Evolutionary conservation across 208 protist species (phyloP).

Genomic region (Acanthamoeba castellanii): DNA sequence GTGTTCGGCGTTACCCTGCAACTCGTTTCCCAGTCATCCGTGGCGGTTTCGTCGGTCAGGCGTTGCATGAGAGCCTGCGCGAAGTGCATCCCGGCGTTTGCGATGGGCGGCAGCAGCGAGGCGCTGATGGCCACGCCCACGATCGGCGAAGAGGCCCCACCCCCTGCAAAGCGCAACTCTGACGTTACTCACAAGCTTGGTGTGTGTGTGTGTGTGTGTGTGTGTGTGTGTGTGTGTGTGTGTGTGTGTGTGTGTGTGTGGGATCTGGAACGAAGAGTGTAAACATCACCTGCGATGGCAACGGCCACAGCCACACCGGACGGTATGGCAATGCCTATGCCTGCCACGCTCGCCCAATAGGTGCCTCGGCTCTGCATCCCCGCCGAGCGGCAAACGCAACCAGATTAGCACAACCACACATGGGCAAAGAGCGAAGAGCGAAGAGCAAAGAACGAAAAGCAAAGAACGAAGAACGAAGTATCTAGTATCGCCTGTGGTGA

Average conservation of each 20-base stretch:
- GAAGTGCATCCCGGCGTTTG: slow-evolving; percentile 58
- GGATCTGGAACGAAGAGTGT: not conserved
- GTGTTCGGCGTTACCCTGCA: not conserved
- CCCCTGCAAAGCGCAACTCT: not conserved
- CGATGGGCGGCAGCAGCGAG: slow-evolving; percentile 67
- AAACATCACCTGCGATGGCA: slow-evolving; percentile 3
- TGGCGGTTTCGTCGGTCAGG: not conserved
- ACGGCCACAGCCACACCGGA: slow-evolving; percentile 69
- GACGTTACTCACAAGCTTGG: not conserved
- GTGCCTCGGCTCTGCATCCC: not conserved
- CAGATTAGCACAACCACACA: not conserved
- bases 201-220: too few species aligned
- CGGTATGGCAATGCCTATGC: slow-evolving; percentile 61
- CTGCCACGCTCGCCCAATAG: slow-evolving; percentile 11
- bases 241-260: not conserved
- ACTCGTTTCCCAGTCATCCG: not conserved
- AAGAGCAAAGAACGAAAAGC: not conserved
- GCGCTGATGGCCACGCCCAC: slow-evolving; percentile 75
- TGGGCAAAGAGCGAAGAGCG: not conserved
- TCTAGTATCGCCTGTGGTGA: not conserved
- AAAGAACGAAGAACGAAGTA: too few species aligned
- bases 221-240: not conserved
- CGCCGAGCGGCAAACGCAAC: not conserved
- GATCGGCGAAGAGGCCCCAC: not conserved
- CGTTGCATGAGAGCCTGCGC: not conserved